phyloP scores from a whole-genome alignment of 108 stramenopile genomes.

The Craspedostauros australis region DNA sequence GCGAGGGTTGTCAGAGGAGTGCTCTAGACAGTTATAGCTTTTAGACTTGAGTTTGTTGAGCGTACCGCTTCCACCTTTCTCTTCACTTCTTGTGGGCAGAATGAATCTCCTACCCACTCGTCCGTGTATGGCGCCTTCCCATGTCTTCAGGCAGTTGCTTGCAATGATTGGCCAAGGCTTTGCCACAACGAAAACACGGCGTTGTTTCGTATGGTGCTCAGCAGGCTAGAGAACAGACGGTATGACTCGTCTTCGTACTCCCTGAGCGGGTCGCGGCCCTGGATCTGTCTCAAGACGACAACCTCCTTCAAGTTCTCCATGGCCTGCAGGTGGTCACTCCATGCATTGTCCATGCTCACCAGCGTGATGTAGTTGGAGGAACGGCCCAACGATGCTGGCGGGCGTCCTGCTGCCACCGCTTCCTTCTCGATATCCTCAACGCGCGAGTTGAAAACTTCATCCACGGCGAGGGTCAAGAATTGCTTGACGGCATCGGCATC shows the following conservation, averaged over 20 bases:
- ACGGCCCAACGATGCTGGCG: constrained; percentile 57
- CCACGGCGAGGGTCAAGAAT: constrained; percentile 59
- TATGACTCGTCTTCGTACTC: constrained; percentile 79
- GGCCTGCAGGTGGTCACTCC: constrained; percentile 84
- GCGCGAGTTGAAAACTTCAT: constrained; percentile 63
- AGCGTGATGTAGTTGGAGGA: constrained; percentile 86
- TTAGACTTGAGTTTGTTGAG: not conserved
- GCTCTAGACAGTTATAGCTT: not conserved
- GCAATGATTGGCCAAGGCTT: constrained; percentile 32
- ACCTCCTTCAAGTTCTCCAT: constrained; percentile 84
- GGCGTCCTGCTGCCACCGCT: constrained; percentile 50
- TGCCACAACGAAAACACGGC: constrained; percentile 83
- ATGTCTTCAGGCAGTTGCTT: constrained; percentile 10
- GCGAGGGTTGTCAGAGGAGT: not conserved
- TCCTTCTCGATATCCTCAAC: constrained; percentile 45
- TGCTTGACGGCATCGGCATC: constrained; percentile 36
- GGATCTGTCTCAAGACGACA: constrained; percentile 72
- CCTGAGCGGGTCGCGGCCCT: constrained; percentile 61
- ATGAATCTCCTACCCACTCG: too few relatives aligned
- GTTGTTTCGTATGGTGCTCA: constrained; percentile 79
- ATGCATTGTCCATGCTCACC: constrained; percentile 85
- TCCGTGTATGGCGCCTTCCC: too few relatives aligned
- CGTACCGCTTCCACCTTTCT: not conserved
- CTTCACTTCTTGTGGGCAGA: constrained; percentile 5
- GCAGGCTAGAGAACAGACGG: constrained; percentile 65